Base-by-base conservation (phyloP, 1,284 basidiomycete genomes). In the Wolfiporia cocos region DNA sequence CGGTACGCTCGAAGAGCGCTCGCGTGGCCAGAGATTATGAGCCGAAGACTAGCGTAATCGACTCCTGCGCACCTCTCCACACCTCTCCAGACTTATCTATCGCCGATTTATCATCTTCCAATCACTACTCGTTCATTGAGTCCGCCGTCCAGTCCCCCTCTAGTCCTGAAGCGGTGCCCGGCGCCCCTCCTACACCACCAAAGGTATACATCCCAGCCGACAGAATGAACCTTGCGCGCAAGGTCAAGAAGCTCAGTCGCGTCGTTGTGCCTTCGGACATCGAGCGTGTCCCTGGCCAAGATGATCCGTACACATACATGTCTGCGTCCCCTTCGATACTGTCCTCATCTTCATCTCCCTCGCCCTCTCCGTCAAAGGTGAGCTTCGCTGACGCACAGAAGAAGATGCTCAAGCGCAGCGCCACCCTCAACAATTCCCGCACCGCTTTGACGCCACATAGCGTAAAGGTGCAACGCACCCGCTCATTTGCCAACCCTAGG, bases 161-260 rank as follows among this genome's bases (percentile, higher is more conserved):
- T n/a, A n/a, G n/a, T n/a, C n/a, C n/a, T n/a, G n/a, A n/a, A n/a
- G n/a, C n/a, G n/a, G n/a, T 45, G 18, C 46, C 58, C 17, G 42
- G 50, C 14, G 30, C 55, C 6, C 59, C 64, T 9, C 55, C 59
- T n/a, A 64, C 66, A 17, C 14, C 26, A 7, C 55, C 56, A 11
- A 66, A 65, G 50, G 56, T 64, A 14, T 53, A 67, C 21, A 57
- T 62, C 42, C 56, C 60, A 20, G 51, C 51, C 43, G 63, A 66
- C 48, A 68, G 66, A 49, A 62, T 61, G 47, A 62, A 54, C 49
- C 52, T 71, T 37, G 46, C 71, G 43, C 66, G 64, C 50, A 70
- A 71, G 43, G 60, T 66, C 9, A 58, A 65, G 37, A 72, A 72
- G 49, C 53, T 73, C 32, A 69, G 67, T 48, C 62, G 58, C 34